Conservation (phyloP, 2,329 filamentous ascomycete genomes). For the Diaporthe destruens region DNA sequence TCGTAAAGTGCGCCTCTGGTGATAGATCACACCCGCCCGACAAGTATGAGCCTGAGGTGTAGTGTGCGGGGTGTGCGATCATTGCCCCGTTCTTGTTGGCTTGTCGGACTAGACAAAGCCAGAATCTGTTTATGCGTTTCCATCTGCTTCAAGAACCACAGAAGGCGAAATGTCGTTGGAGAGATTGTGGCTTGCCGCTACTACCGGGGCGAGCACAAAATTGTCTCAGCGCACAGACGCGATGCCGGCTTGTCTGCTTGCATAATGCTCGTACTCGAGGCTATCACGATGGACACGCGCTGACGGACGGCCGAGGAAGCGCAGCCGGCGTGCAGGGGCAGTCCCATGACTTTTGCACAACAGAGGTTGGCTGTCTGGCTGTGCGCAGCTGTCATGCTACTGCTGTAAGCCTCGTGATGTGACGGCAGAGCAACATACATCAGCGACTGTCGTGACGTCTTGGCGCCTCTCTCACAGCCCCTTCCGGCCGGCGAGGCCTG, state of each 20-base stretch:
- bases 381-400: constrained; percentile 26
- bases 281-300: constrained; percentile 26
- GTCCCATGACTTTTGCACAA: constrained; percentile 18
- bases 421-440: constrained; percentile 8
- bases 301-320: constrained; percentile 1
- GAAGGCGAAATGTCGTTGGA: constrained; percentile 21
- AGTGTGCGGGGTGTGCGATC: constrained; percentile 1
- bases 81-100: constrained; percentile 23
- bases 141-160: constrained; percentile 22
- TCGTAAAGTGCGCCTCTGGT: constrained; percentile 6
- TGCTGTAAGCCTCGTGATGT: constrained; percentile 32
- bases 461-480: constrained; percentile 10
- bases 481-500: not conserved
- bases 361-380: constrained; percentile 21
- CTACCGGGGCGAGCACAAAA: constrained; percentile 20
- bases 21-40: constrained; percentile 4
- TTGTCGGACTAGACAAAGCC: constrained; percentile 8
- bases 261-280: constrained; percentile 6
- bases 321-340: constrained; percentile 17
- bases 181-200: constrained; percentile 30
- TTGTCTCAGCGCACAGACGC: constrained; percentile 26
- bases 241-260: not conserved
- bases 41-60: not conserved
- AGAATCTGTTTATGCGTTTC: constrained; percentile 1
- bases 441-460: constrained; percentile 24